Evolutionary conservation across 2,329 filamentous ascomycete species (phyloP), one percentile per base, ranked within the genome.

Genomic region (Sporothrix curviconia): DNA sequence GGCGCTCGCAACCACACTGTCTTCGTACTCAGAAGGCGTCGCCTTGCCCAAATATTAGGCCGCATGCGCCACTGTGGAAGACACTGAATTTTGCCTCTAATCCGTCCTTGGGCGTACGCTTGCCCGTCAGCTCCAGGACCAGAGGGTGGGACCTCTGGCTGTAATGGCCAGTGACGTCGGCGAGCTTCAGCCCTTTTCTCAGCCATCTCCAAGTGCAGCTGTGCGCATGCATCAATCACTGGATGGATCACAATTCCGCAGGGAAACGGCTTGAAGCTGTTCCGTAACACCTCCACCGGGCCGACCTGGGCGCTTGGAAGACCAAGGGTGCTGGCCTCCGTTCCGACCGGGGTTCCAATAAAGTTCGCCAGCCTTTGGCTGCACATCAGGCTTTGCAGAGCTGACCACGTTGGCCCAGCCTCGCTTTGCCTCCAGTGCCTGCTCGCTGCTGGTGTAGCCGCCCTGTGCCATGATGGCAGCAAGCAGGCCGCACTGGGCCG

Each of bases 161-260:
- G 73, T 65, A 0, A 80, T 71, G 14, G 62, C 67, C 57, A n/a
- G 71, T 64, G 40, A 80, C 68, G 4, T 72, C 64, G 8, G 67
- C 46, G 0, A 68, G 42, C 14, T 64, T 51, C 3, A 71, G 62
- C 0, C 67, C 69, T n/a, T 39, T 69, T 61, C 11, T 62, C 51
- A 12, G 64, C 49, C 40, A 74, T 65, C 51, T 78, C 61, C 22
- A 68, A 63, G 62, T 76, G 72, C 14, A 81, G 62, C 61, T 78
- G 75, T 14, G 76, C 74, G 59, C 74, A 76, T 2, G 68, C 78
- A 64, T 82, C 78, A 57, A 82, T 82, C 3, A 75, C 70, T 1
- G 79, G 78, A 64, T 82, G 79, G 60, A 80, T 77, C 0, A 82
- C 77, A 59, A 82, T 81, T 1, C 78, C 79, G 64, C 79, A 82